Conservation (phyloP, 805 yeast genomes). For the Candida montana region DNA sequence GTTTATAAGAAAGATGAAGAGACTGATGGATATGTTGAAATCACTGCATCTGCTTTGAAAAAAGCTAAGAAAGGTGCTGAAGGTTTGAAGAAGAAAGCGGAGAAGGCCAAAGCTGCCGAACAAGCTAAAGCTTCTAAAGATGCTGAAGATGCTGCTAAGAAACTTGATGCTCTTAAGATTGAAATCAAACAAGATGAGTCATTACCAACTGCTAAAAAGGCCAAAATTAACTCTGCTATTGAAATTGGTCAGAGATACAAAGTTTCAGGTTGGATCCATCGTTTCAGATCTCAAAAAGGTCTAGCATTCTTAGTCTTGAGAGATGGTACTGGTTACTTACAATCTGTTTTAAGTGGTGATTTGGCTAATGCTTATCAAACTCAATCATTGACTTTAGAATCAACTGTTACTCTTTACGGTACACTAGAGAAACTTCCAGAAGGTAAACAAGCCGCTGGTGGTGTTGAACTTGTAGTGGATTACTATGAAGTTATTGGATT, state of each 20-base stretch:
- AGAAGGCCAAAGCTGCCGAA: conserved; percentile 49
- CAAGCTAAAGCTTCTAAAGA: conserved; percentile 47
- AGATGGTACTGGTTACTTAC: conserved; percentile 92
- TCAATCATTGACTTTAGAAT: conserved; percentile 78
- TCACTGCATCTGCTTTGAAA: conserved; percentile 86
- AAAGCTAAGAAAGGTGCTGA: conserved; percentile 96
- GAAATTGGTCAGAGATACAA: conserved; percentile 64
- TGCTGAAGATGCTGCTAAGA: conserved; percentile 67
- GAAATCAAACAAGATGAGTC: conserved; percentile 66
- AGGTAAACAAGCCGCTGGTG: conserved; percentile 97
- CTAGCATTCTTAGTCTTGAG: conserved; percentile 85
- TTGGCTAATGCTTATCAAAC: conserved; percentile 89
- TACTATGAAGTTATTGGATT: conserved; percentile 84
- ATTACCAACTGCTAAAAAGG: conserved; percentile 61
- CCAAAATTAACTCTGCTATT: conserved; percentile 46
- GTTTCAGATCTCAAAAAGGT: conserved; percentile 90
- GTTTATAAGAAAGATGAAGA: conserved; percentile 60
- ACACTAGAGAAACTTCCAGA: conserved; percentile 79
- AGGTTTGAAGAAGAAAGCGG: conserved; percentile 69
- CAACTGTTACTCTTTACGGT: conserved; percentile 79
- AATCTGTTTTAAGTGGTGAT: conserved; percentile 84
- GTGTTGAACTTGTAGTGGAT: conserved; percentile 89
- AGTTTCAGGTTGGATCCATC: conserved; percentile 94
- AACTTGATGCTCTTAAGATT: conserved; percentile 77
- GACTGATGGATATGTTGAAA: conserved; percentile 60